Evolutionary conservation across 2,329 filamentous ascomycete genomes (phyloP), one percentile per base, ranked within the genome.

Genomic region (Microcera coccophila): DNA sequence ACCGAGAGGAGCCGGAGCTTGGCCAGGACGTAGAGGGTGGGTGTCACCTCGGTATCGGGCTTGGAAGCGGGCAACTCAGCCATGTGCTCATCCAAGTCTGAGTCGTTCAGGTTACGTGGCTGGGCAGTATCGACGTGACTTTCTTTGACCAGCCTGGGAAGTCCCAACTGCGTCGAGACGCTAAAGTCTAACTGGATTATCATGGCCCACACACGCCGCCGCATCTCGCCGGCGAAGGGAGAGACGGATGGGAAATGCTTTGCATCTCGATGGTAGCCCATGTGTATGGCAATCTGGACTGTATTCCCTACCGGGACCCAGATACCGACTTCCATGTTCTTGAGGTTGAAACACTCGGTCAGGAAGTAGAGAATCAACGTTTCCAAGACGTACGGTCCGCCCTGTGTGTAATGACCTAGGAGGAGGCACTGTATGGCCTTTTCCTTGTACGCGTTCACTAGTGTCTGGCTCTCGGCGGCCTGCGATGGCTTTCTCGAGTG

Each of bases 241-340:
- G 64, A 62, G 19, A 75, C 65, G 5, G 53, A 57, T 0, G 59
- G 56, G 47, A 72, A 74, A 36, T 70, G 63, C 4, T 57, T 63
- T 0, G 69, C 62, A 44, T 75, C 73, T 40, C 69, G 54, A 45
- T 76, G 72, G 41, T 71, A 71, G 0, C 66, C 68, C 65, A 67
- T 68, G 4, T 61, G 62, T 46, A 70, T 54, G 22, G 61, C 60
- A 1, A 70, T 38, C 7, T 64, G 62, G 0, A 70, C 60, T 0
- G 59, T 56, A 0, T 59, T 57, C 2, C 58, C 67, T 11, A 64
- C 40, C 1, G 70, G 45, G 3, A 67, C 48, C 63, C 64, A 70
- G 4, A 63, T 39, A 1, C 62, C 65, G 0, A 60, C 56, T 20
- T 63, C 57, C 0, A 62, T 55, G 18, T 70, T 66, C 1, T 44